Conservation (phyloP, 202 grass and related monocot species). For the Digitaria exilis region DNA sequence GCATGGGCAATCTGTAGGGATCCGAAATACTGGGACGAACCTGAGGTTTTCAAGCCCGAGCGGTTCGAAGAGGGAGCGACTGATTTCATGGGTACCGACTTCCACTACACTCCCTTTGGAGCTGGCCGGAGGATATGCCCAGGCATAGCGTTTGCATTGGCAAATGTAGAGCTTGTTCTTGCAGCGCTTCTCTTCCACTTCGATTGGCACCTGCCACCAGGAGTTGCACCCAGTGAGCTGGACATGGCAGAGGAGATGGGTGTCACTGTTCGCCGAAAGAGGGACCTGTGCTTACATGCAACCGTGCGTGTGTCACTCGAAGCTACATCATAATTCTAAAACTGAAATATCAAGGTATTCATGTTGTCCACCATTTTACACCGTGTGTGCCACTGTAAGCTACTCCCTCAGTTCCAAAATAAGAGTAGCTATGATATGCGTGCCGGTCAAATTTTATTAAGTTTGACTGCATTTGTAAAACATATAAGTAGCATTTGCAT, state of each 20-base stretch:
- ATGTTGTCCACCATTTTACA: neutral
- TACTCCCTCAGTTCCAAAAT: too few relatives aligned
- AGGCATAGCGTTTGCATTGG: neutral
- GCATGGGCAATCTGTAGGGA: slow-evolving; percentile 3
- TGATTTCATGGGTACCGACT: slow-evolving; percentile 1
- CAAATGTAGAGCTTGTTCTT: neutral
- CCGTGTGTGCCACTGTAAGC: too few relatives aligned
- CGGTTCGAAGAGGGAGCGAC: neutral
- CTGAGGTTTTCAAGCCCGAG: neutral
- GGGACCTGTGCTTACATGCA: neutral
- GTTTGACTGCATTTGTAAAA: too few relatives aligned
- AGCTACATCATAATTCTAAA: neutral
- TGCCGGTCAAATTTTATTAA: too few relatives aligned
- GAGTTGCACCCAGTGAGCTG: neutral
- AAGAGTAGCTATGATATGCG: too few relatives aligned
- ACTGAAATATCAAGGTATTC: neutral
- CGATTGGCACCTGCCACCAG: neutral
- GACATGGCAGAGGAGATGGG: slow-evolving; percentile 24
- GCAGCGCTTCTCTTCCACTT: slow-evolving; percentile 12
- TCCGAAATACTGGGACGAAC: neutral
- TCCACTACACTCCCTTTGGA: slow-evolving; percentile 5
- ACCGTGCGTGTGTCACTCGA: neutral
- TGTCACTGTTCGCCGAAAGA: neutral
- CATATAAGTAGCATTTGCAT: too few relatives aligned
- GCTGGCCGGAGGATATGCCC: slow-evolving; percentile 29